Evolutionary conservation across 2,329 filamentous ascomycete species (phyloP).

Genomic region (Exophiala sp.): DNA sequence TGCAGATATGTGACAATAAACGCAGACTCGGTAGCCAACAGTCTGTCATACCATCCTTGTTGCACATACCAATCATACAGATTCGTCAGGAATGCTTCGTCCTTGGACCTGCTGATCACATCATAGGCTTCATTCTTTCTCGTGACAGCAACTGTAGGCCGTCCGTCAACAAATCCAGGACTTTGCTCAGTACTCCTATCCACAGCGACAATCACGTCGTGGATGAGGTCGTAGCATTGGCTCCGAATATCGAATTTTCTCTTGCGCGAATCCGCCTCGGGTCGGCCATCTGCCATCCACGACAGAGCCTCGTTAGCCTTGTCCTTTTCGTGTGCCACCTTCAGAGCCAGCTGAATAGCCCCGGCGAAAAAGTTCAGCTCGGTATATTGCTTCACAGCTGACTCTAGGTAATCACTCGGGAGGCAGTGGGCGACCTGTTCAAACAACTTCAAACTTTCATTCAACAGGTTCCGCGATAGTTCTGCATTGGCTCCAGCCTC

Average conservation of each 20-base stretch:
- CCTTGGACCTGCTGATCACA: slow-evolving; percentile 78
- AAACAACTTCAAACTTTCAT: slow-evolving; percentile 83
- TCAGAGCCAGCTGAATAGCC: slow-evolving; percentile 79
- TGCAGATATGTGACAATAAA: slow-evolving; percentile 83
- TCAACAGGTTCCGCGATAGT: slow-evolving; percentile 69
- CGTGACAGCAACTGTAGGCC: slow-evolving; percentile 66
- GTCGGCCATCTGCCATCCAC: slow-evolving; percentile 81
- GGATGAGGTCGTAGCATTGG: slow-evolving; percentile 79
- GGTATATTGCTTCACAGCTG: slow-evolving; percentile 73
- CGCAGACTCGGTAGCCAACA: slow-evolving; percentile 76
- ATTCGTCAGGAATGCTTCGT: slow-evolving; percentile 91
- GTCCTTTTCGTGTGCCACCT: slow-evolving; percentile 77
- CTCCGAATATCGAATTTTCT: slow-evolving; percentile 64
- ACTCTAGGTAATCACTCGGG: slow-evolving; percentile 70
- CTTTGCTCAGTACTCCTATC: slow-evolving; percentile 64
- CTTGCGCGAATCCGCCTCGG: slow-evolving; percentile 63
- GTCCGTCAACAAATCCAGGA: slow-evolving; percentile 70
- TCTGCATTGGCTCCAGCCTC: slow-evolving; percentile 72
- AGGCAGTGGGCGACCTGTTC: slow-evolving; percentile 80
- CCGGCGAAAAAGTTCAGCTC: slow-evolving; percentile 84
- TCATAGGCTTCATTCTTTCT: slow-evolving; percentile 83
- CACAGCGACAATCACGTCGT: slow-evolving; percentile 69
- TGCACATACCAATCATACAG: slow-evolving; percentile 97
- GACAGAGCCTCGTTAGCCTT: slow-evolving; percentile 76
- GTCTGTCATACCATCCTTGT: slow-evolving; percentile 75